A percentile compares a stretch with the other conserved stretches of the same genome.
Conservation (phyloP, 306 rosid species). For the Dryas octopetala region DNA sequence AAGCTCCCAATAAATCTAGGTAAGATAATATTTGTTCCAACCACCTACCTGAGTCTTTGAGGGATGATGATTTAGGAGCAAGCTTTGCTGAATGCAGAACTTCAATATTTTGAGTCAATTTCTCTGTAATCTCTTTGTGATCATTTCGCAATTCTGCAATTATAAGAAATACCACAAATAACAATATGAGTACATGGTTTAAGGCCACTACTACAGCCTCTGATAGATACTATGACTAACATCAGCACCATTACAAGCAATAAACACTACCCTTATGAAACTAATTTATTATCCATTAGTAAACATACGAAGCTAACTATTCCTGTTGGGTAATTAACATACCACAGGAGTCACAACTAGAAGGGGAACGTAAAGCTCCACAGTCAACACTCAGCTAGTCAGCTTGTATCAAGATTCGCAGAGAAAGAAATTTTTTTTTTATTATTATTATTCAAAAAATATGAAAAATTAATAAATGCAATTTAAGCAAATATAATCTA, state of each 20-base stretch:
- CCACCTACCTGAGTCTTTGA: conserved; percentile 50
- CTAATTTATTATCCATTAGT: too few relatives aligned
- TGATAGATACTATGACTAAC: background rate
- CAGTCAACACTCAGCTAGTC: background rate
- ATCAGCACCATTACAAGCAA: conserved; percentile 2
- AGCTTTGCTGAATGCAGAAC: conserved; percentile 68
- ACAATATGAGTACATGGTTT: background rate
- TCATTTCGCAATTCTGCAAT: conserved; percentile 73
- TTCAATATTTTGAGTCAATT: conserved; percentile 65
- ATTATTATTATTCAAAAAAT: background rate
- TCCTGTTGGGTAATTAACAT: too few relatives aligned
- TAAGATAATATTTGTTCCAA: background rate
- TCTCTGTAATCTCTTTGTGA: conserved; percentile 64
- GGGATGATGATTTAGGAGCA: conserved; percentile 37
- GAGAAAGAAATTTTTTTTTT: background rate
- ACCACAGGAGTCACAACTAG: background rate
- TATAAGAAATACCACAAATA: background rate
- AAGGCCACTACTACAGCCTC: background rate
- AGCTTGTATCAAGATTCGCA: background rate
- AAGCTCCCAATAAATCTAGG: background rate
- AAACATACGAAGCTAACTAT: too few relatives aligned
- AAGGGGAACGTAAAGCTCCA: background rate
- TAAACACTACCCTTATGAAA: background rate
- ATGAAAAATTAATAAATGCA: background rate
- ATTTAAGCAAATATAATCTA: background rate